phyloP scores from a whole-genome alignment of 2,329 filamentous ascomycete genomes.

The Xylariomycetidae sp. region DNA sequence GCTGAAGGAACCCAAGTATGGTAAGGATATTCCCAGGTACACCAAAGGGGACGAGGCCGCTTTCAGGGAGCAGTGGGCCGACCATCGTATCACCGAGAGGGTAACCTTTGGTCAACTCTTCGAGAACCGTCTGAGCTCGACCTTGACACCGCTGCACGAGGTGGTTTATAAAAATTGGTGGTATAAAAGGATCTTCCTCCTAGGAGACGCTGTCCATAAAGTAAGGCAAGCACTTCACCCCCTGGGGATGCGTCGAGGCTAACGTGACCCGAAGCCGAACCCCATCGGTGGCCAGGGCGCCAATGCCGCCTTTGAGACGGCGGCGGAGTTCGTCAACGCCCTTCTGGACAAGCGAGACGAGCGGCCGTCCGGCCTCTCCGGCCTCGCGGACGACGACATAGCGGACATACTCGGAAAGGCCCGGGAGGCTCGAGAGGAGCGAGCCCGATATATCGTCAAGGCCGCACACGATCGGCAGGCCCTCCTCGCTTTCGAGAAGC shows the following conservation, averaged over 20 bases:
- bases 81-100: constrained; percentile 16
- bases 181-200: constrained; percentile 23
- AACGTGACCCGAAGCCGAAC: no score
- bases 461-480: constrained; percentile 13
- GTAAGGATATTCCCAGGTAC: constrained; percentile 28
- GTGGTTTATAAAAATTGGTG: constrained; percentile 29
- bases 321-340: constrained; percentile 19
- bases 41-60: constrained; percentile 26
- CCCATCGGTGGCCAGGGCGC: constrained; percentile 23
- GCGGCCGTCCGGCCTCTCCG: constrained; percentile 5
- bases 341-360: constrained; percentile 7
- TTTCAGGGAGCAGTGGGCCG: constrained; percentile 20
- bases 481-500: constrained; percentile 14
- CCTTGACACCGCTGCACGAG: constrained; percentile 30
- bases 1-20: constrained; percentile 22
- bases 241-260: no score
- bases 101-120: constrained; percentile 27
- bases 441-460: constrained; percentile 8
- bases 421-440: constrained; percentile 12
- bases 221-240: constrained; percentile 12
- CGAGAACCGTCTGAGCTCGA: constrained; percentile 20
- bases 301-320: constrained; percentile 24
- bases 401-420: constrained; percentile 11
- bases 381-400: constrained; percentile 11
- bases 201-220: constrained; percentile 32